A percentile compares a stretch with the other conserved stretches of the same genome.
phyloP scores from a whole-genome alignment of 192 early-diverging fungal species.

The Diversispora epigaea region DNA sequence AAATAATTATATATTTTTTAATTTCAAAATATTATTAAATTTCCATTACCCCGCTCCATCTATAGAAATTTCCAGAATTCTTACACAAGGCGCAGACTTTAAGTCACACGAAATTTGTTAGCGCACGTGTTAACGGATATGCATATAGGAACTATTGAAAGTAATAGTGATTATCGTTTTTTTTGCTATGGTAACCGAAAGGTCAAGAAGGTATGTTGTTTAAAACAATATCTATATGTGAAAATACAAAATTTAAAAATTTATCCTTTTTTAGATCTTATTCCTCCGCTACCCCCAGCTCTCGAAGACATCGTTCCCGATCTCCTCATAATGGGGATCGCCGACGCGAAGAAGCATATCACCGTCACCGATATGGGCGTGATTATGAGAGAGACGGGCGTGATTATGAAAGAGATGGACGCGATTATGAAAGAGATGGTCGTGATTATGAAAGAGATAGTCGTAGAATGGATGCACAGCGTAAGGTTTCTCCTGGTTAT shows the following conservation, averaged over 20 bases:
- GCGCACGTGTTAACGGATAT: too few relatives aligned
- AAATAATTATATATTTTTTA: too few relatives aligned
- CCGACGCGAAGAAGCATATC: constrained; percentile 1
- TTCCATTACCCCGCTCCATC: too few relatives aligned
- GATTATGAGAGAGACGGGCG: constrained; percentile 28
- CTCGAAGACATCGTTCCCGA: constrained; percentile 20
- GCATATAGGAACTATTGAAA: too few relatives aligned
- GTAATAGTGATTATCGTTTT: background rate
- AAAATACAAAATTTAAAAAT: background rate
- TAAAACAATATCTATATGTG: background rate
- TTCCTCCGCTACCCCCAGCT: background rate
- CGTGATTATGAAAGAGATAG: too few relatives aligned
- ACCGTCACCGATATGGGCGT: constrained; percentile 18
- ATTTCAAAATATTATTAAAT: too few relatives aligned
- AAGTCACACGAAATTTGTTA: too few relatives aligned
- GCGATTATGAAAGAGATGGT: too few relatives aligned
- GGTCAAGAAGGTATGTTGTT: constrained; percentile 10
- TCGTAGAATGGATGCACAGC: too few relatives aligned
- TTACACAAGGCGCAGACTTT: too few relatives aligned
- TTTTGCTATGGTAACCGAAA: constrained; percentile 18
- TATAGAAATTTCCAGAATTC: too few relatives aligned
- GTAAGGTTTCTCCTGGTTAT: background rate
- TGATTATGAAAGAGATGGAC: background rate
- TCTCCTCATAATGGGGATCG: constrained; percentile 7
- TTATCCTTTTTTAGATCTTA: background rate